Conservation (phyloP, 768 basidiomycete species). For the Trametes punicea region DNA sequence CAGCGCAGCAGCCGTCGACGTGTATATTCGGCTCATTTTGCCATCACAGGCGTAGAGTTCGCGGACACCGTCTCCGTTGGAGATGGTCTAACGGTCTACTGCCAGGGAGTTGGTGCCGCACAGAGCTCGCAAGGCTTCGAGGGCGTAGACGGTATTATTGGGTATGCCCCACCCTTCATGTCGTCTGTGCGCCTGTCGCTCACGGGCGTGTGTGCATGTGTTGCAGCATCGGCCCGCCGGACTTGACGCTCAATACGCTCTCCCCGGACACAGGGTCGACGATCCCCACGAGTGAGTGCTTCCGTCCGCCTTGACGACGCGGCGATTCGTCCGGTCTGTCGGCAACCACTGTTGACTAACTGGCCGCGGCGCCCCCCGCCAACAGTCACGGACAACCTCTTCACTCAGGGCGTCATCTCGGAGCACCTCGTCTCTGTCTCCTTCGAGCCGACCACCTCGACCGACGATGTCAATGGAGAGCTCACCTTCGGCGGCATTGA, state of each 20-base stretch:
- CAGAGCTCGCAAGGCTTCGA: slow-evolving; percentile 37
- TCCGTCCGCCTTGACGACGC: neutral
- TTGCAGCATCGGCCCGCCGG: slow-evolving; percentile 58
- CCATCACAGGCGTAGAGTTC: slow-evolving; percentile 24
- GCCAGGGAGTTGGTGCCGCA: slow-evolving; percentile 66
- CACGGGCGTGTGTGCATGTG: neutral
- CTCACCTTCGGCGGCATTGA: slow-evolving; percentile 34
- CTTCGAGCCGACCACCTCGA: slow-evolving; percentile 24
- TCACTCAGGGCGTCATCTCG: slow-evolving; percentile 23
- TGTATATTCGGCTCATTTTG: neutral
- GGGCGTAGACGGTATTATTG: slow-evolving; percentile 31
- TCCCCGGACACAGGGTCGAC: slow-evolving; percentile 11
- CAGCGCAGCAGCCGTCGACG: neutral
- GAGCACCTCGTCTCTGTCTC: slow-evolving; percentile 25
- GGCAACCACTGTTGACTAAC: neutral
- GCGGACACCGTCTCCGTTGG: slow-evolving; percentile 54
- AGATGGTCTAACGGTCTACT: slow-evolving; percentile 42
- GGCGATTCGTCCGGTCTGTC: neutral
- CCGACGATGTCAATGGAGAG: slow-evolving; percentile 26
- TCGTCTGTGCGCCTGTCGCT: neutral
- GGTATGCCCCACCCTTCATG: slow-evolving; percentile 34
- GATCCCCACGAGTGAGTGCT: slow-evolving; percentile 16
- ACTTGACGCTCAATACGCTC: slow-evolving; percentile 42
- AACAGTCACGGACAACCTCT: slow-evolving; percentile 35
- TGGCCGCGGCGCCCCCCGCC: slow-evolving; percentile 16